phyloP scores from a whole-genome alignment of 495 filamentous ascomycete species.

The Annulohypoxylon nitens region DNA sequence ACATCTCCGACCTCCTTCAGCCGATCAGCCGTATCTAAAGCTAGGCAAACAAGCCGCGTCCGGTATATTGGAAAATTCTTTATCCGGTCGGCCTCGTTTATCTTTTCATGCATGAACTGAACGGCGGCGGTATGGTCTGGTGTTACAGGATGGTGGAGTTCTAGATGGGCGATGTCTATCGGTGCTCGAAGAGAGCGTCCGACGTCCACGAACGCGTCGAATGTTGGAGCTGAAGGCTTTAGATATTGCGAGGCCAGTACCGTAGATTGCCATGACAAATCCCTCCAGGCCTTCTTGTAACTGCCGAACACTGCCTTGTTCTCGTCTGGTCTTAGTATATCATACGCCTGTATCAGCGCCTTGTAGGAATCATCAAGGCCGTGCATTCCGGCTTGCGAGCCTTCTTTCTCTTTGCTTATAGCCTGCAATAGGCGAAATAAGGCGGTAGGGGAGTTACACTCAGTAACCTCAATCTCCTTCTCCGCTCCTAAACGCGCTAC shows the following conservation, averaged over 20 bases:
- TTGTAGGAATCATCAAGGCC: slow-evolving; percentile 55
- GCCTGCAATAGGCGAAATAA: slow-evolving; percentile 42
- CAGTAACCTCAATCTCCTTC: slow-evolving; percentile 19
- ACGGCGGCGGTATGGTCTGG: slow-evolving; percentile 56
- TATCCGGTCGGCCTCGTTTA: background rate
- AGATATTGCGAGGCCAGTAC: slow-evolving; percentile 47
- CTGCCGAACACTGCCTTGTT: slow-evolving; percentile 1
- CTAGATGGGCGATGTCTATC: slow-evolving; percentile 55
- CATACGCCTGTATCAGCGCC: slow-evolving; percentile 50
- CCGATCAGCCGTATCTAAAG: slow-evolving; percentile 46
- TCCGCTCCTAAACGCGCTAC: slow-evolving; percentile 47
- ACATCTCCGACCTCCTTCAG: slow-evolving; percentile 41
- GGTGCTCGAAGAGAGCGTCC: slow-evolving; percentile 33
- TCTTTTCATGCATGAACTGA: slow-evolving; percentile 44
- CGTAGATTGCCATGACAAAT: slow-evolving; percentile 54
- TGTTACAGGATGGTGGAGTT: slow-evolving; percentile 57
- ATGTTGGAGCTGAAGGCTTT: slow-evolving; percentile 51
- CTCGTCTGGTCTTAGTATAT: slow-evolving; percentile 43
- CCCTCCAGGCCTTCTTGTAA: slow-evolving; percentile 48
- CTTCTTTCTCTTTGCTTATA: slow-evolving; percentile 47
- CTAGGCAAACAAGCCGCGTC: slow-evolving; percentile 40
- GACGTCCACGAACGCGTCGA: slow-evolving; percentile 57
- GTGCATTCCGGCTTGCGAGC: slow-evolving; percentile 12
- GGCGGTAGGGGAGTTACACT: background rate
- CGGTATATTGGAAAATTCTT: background rate